phyloP scores from a whole-genome alignment of 2,329 filamentous ascomycete genomes.

The Fusarium sp. region DNA sequence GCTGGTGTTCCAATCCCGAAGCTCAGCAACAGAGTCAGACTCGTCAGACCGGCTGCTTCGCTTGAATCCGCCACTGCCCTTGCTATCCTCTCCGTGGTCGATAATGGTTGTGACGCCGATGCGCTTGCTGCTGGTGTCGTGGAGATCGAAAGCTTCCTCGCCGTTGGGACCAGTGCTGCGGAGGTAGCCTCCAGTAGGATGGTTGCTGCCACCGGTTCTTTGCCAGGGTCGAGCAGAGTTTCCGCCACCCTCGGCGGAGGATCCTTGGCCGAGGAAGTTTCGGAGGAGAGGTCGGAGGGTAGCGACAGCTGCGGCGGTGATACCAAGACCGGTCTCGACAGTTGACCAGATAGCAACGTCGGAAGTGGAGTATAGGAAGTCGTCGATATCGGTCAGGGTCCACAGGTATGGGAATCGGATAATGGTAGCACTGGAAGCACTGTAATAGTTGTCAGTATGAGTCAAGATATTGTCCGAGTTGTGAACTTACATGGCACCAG shows the following conservation, averaged over 20 bases:
- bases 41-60: constrained; percentile 25
- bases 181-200: constrained; percentile 33
- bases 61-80: not conserved
- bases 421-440: constrained; percentile 55
- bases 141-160: constrained; percentile 17
- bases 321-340: constrained; percentile 57
- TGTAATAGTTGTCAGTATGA: not conserved
- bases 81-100: constrained; percentile 23
- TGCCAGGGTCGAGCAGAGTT: constrained; percentile 38
- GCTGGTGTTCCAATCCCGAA: constrained; percentile 41
- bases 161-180: constrained; percentile 28
- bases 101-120: constrained; percentile 42
- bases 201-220: constrained; percentile 33
- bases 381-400: constrained; percentile 50
- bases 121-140: constrained; percentile 18
- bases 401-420: constrained; percentile 57
- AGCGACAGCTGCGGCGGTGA: constrained; percentile 54
- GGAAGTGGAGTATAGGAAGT: constrained; percentile 58
- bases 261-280: constrained; percentile 16
- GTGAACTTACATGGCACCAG: constrained; percentile 21
- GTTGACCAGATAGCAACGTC: constrained; percentile 60
- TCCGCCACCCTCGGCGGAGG: constrained; percentile 17
- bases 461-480: fast-evolving
- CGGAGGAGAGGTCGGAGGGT: constrained; percentile 47
- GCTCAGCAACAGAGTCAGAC: constrained; percentile 5